Conservation (phyloP, 2,329 filamentous ascomycete genomes). For the Dothideomycetes sp. region DNA sequence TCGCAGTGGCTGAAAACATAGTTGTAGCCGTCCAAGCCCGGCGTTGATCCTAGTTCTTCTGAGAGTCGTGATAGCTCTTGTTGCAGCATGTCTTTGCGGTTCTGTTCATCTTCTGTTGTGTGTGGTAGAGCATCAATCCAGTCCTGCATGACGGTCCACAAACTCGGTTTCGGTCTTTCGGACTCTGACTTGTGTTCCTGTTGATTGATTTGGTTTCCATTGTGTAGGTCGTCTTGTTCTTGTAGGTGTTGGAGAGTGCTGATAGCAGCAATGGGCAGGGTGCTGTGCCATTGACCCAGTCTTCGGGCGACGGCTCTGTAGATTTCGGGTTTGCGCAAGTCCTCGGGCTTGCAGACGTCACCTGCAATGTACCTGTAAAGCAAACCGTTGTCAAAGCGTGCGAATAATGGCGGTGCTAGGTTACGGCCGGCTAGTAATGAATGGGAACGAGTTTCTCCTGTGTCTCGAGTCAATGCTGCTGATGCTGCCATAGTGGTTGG, state of each 20-base stretch:
- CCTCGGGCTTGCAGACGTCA: constrained; percentile 66
- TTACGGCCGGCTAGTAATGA: constrained; percentile 74
- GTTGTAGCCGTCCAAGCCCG: constrained; percentile 66
- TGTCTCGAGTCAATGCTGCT: constrained; percentile 1
- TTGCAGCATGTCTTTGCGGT: constrained; percentile 61
- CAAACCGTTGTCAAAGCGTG: constrained; percentile 91
- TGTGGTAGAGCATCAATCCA: constrained; percentile 84
- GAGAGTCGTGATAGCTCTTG: constrained; percentile 64
- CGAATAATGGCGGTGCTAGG: constrained; percentile 78
- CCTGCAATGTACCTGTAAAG: constrained; percentile 87
- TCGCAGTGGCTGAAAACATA: constrained; percentile 94
- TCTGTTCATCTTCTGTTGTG: constrained; percentile 57
- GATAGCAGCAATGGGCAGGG: constrained; percentile 47
- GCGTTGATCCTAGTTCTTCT: constrained; percentile 61
- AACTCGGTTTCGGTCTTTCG: constrained; percentile 65
- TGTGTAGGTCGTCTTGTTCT: constrained; percentile 18
- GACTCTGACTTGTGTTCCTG: constrained; percentile 35
- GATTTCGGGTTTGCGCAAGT: constrained; percentile 65
- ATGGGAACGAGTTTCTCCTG: constrained; percentile 59
- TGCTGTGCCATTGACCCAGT: constrained; percentile 88
- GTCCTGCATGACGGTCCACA: constrained; percentile 93
- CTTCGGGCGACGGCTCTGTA: constrained; percentile 76
- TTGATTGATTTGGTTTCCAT: constrained; percentile 16
- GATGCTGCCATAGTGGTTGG: constrained; percentile 23
- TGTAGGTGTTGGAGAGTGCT: constrained; percentile 27